These are phyloP conservation scores for Colletotrichum sp. DNA, from an alignment of 2,329 filamentous ascomycete genomes.

Conservation along the genomic window DNA sequence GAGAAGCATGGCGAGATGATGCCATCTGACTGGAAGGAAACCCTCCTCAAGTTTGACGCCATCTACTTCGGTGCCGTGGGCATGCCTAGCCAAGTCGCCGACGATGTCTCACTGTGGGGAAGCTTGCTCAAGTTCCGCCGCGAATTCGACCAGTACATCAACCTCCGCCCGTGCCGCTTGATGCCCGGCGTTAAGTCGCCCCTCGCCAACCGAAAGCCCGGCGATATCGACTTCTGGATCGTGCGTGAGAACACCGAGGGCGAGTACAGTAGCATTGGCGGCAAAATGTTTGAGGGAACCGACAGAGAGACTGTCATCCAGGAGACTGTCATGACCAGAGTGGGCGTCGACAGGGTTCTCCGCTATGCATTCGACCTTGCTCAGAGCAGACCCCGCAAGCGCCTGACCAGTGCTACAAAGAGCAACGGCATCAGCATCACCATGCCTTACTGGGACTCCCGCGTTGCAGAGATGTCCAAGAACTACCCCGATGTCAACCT, in stretches of 20 bases:
- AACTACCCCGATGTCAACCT: slow-evolving; percentile 65
- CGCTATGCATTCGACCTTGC: slow-evolving; percentile 69
- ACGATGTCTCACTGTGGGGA: slow-evolving; percentile 70
- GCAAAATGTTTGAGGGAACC: slow-evolving; percentile 61
- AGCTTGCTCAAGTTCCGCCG: slow-evolving; percentile 69
- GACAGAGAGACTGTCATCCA: slow-evolving; percentile 68
- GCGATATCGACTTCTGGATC: slow-evolving; percentile 69
- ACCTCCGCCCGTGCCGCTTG: slow-evolving; percentile 67
- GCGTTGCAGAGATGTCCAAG: slow-evolving; percentile 56
- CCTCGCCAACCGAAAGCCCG: slow-evolving; percentile 52
- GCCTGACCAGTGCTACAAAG: slow-evolving; percentile 68
- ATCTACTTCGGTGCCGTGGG: slow-evolving; percentile 71
- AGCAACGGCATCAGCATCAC: slow-evolving; percentile 70
- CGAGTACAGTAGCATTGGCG: slow-evolving; percentile 70
- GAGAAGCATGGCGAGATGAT: slow-evolving; percentile 48
- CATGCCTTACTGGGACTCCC: slow-evolving; percentile 73
- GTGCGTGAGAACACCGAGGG: slow-evolving; percentile 71
- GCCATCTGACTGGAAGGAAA: slow-evolving; percentile 39
- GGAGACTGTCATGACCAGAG: slow-evolving; percentile 67
- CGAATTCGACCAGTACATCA: slow-evolving; percentile 69
- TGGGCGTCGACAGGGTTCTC: slow-evolving; percentile 63
- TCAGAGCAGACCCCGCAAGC: slow-evolving; percentile 58
- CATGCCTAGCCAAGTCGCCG: slow-evolving; percentile 61
- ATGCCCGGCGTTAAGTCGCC: slow-evolving; percentile 65
- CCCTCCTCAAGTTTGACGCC: slow-evolving; percentile 52